Evolutionary conservation across 768 basidiomycete genomes (phyloP).

Genomic region (Mrakia frigida): DNA sequence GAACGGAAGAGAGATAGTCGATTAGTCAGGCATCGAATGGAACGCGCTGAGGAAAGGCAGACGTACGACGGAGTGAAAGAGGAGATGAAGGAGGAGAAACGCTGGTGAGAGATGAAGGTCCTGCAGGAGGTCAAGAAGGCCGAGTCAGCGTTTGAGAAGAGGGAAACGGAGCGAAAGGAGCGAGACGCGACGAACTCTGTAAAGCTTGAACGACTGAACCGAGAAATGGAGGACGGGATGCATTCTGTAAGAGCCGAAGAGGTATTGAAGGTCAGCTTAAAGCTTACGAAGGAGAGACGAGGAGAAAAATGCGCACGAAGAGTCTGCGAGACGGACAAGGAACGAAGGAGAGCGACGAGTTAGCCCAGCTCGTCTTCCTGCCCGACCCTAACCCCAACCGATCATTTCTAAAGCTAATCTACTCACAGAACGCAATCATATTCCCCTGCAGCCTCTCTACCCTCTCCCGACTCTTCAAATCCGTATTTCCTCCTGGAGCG

Average conservation of each 20-base stretch:
- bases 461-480: conserved; percentile 10
- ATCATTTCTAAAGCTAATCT: not conserved
- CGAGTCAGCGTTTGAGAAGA: not conserved
- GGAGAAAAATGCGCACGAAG: not conserved
- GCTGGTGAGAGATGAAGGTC: not conserved
- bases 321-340: not conserved
- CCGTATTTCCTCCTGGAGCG: conserved; percentile 1
- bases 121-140: not conserved
- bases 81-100: conserved; percentile 15
- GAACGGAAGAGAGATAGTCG: not conserved
- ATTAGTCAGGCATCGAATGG: no score
- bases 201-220: conserved; percentile 27
- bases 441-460: conserved; percentile 27
- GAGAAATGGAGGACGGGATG: conserved; percentile 24
- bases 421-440: conserved; percentile 29
- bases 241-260: not conserved
- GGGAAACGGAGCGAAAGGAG: not conserved
- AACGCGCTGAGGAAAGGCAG: not conserved
- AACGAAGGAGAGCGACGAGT: not conserved
- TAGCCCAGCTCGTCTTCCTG: no score
- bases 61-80: conserved; percentile 18
- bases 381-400: no score
- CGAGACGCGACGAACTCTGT: not conserved
- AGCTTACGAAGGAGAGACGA: not conserved
- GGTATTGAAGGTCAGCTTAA: not conserved